These are phyloP conservation scores for Hypomontagnella submonticulosa DNA, from an alignment of 495 filamentous ascomycete genomes.

Conservation along the genomic window DNA sequence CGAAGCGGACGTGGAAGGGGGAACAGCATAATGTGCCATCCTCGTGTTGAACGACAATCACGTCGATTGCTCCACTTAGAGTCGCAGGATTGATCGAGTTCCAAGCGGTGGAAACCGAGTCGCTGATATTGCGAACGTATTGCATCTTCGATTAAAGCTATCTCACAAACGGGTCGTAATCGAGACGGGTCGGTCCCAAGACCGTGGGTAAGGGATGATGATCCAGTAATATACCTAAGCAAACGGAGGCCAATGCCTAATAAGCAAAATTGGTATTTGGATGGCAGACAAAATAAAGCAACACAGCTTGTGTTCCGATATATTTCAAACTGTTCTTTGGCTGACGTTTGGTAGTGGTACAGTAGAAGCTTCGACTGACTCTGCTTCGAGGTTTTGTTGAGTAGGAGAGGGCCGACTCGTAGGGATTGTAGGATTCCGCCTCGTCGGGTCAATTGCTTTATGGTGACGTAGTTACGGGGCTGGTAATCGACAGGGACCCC, in stretches of 20 bases:
- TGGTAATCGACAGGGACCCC: conserved; percentile 12
- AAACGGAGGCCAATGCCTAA: conserved; percentile 7
- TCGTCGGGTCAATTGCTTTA: conserved; percentile 24
- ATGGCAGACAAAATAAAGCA: neutral
- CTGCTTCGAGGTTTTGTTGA: neutral
- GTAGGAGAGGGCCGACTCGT: conserved; percentile 3
- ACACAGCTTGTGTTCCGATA: conserved; percentile 8
- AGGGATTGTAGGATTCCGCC: conserved; percentile 27
- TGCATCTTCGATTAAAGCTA: conserved; percentile 70
- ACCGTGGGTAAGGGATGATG: conserved; percentile 19
- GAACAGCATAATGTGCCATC: conserved; percentile 90
- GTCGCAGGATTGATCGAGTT: conserved; percentile 99
- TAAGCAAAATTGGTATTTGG: neutral
- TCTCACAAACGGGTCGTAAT: conserved; percentile 1
- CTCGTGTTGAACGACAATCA: conserved; percentile 97
- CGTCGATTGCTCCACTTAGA: conserved; percentile 96
- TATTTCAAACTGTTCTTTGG: neutral
- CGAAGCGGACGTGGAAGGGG: conserved; percentile 98
- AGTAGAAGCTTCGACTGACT: too few relatives aligned
- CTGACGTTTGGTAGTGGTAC: too few relatives aligned
- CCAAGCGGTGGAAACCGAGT: conserved; percentile 98
- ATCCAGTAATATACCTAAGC: conserved; percentile 9
- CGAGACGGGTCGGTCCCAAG: conserved; percentile 22
- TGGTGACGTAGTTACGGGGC: conserved; percentile 41
- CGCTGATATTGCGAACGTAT: conserved; percentile 96